Conservation (phyloP, 805 yeast genomes). For the Aciculoconidium aculeatum region DNA sequence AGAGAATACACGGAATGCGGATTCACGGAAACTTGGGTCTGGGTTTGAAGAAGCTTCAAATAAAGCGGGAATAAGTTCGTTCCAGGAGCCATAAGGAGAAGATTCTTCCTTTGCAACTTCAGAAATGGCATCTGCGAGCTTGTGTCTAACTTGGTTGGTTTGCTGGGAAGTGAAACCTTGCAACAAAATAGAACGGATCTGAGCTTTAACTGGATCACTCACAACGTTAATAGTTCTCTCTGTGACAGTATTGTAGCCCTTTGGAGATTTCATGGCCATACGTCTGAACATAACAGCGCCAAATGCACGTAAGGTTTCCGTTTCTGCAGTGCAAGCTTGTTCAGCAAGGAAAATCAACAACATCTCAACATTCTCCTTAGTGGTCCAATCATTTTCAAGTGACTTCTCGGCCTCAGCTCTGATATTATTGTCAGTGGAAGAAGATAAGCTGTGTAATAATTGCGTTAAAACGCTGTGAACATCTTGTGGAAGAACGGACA, state of each 20-base stretch:
- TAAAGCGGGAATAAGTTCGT: conserved; percentile 68
- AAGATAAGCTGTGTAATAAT: conserved; percentile 47
- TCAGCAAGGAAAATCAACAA: conserved; percentile 75
- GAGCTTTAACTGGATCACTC: conserved; percentile 49
- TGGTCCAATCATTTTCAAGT: conserved; percentile 73
- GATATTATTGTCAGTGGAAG: conserved; percentile 69
- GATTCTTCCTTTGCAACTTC: conserved; percentile 77
- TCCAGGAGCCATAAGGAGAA: conserved; percentile 57
- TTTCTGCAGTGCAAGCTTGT: conserved; percentile 62
- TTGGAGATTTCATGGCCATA: conserved; percentile 75
- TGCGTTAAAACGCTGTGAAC: conserved; percentile 47
- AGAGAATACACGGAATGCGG: conserved; percentile 84
- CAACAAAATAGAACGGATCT: conserved; percentile 61
- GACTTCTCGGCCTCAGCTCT: conserved; percentile 76
- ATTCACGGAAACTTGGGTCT: conserved; percentile 73
- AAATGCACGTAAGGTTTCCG: conserved; percentile 58
- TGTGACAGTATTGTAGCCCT: conserved; percentile 53
- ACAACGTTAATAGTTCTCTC: conserved; percentile 76
- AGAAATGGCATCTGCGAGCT: conserved; percentile 88
- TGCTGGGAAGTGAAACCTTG: conserved; percentile 69
- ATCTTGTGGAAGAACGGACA: conserved; percentile 55
- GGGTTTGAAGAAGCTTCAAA: conserved; percentile 53
- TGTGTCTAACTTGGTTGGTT: conserved; percentile 78
- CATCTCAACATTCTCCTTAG: conserved; percentile 57
- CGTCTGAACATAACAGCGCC: conserved; percentile 88